Evolutionary conservation across 805 yeast genomes (phyloP), one percentile per base, ranked within the genome.

Genomic region (Metahyphopichia silvanorum): DNA sequence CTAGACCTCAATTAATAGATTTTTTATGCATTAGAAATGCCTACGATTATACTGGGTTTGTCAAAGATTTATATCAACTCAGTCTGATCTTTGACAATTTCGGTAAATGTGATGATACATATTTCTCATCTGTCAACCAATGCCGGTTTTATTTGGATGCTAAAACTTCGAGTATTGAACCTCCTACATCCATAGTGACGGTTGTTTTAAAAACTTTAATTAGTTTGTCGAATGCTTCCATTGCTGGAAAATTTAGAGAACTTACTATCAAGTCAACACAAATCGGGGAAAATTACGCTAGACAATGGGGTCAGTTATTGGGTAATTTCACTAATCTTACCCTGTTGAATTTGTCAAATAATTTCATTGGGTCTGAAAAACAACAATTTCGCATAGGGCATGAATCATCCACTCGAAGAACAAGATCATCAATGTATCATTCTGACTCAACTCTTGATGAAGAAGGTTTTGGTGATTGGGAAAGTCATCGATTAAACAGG

Each of bases 221-320:
- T n/a, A 43, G 45, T 15, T 54, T 16, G 33, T 35, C 20, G 37
- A 33, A 40, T 7, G 31, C 35, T 13, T 22, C 32, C 5, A 34
- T 56, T 6, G 32, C 49, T 11, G 36, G 39, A 10, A 52, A 57
- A 33, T 26, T 61, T 25, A 29, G 29, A 3, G 13, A 31, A 6
- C 15, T 65, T 4, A 44, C 60, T 11, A 49, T 65, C 13, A 37
- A 40, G 13, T 47, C 53, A n/a, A 59, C 66, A 10, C 63, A 63
- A 24, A 53, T 65, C 2, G 69, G 71, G 4, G 43, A 46, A 6
- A 46, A 53, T 31, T 63, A 43, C 37, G 53, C 52, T 3, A 28
- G 40, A 3, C 51, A 51, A 31, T 65, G 71, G 71, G 47, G 53
- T 21, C 44, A 43, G 25, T 39, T 63, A 3, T 52, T 65, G 21